A percentile compares a stretch with the other conserved stretches of the same genome.
phyloP scores from a whole-genome alignment of 1,284 basidiomycete genomes.

The Ganoderma lucidum region DNA sequence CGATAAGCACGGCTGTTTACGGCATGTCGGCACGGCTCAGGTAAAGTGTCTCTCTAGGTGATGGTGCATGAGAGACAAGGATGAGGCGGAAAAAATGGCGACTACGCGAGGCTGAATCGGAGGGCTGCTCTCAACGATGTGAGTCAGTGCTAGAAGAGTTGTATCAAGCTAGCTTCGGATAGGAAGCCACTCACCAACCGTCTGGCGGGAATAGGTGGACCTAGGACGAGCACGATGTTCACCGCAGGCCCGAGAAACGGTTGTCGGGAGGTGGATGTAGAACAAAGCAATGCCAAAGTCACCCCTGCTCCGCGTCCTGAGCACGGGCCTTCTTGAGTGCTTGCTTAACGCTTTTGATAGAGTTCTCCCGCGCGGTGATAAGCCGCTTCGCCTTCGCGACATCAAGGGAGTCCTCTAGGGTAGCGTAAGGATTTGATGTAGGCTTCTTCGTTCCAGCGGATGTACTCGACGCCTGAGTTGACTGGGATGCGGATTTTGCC shows the following conservation, averaged over 20 bases:
- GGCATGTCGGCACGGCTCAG: background rate
- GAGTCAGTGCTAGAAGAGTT: too few relatives aligned
- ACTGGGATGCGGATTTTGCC: background rate
- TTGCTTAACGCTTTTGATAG: slow-evolving; percentile 47
- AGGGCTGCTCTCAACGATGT: too few relatives aligned
- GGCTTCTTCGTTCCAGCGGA: slow-evolving; percentile 31
- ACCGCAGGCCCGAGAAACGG: background rate
- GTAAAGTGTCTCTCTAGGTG: background rate
- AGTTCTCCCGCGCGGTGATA: slow-evolving; percentile 53
- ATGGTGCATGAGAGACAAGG: background rate
- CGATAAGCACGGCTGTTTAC: background rate
- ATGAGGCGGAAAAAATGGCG: background rate
- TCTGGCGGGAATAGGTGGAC: too few relatives aligned
- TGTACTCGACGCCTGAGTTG: background rate
- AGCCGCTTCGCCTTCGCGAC: slow-evolving; percentile 55
- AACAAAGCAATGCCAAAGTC: background rate
- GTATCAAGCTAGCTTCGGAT: too few relatives aligned
- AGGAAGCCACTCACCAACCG: too few relatives aligned
- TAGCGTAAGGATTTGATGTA: slow-evolving; percentile 45
- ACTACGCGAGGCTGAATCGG: too few relatives aligned
- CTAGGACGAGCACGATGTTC: too few relatives aligned
- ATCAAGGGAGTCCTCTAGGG: slow-evolving; percentile 49
- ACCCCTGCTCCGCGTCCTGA: background rate
- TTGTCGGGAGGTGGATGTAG: background rate
- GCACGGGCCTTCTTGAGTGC: slow-evolving; percentile 33